Evolutionary conservation across 2,329 filamentous ascomycete genomes (phyloP).

Genomic region (Ceratocystis cubensis): DNA sequence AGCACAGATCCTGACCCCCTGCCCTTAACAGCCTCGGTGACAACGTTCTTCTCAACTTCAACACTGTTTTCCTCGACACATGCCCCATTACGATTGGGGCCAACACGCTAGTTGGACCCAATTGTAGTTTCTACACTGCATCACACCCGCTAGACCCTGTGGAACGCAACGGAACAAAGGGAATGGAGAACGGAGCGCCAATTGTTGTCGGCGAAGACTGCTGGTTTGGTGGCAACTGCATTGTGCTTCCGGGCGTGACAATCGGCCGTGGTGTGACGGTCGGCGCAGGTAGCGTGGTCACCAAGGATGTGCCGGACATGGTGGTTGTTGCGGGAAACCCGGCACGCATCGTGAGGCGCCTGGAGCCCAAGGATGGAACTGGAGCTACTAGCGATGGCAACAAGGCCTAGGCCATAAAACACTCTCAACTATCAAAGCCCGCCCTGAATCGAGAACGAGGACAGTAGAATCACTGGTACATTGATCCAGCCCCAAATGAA

Average conservation of each 20-base stretch:
- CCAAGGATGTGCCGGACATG: conserved; percentile 56
- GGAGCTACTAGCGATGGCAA: conserved; percentile 12
- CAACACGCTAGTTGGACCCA: conserved; percentile 66
- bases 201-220: conserved; percentile 71
- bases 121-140: conserved; percentile 62
- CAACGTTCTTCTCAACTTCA: conserved; percentile 62
- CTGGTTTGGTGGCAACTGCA: conserved; percentile 62
- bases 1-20: not conserved
- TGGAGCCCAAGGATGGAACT: conserved; percentile 5
- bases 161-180: conserved; percentile 58
- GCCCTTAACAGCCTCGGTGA: conserved; percentile 43
- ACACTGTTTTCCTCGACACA: conserved; percentile 66
- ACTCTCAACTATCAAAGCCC: conserved; percentile 46
- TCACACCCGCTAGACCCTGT: conserved; percentile 66
- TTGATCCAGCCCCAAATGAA: conserved; percentile 81
- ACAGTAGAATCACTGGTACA: conserved; percentile 67
- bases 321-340: conserved; percentile 56
- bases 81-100: conserved; percentile 61
- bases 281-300: conserved; percentile 74
- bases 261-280: conserved; percentile 63
- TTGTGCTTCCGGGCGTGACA: conserved; percentile 62
- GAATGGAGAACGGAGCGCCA: conserved; percentile 61
- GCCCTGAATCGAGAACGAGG: conserved; percentile 86
- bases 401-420: not conserved
- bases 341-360: conserved; percentile 39